Conservation (phyloP, 1,284 basidiomycete genomes). For the Ganoderma lingzhi region DNA sequence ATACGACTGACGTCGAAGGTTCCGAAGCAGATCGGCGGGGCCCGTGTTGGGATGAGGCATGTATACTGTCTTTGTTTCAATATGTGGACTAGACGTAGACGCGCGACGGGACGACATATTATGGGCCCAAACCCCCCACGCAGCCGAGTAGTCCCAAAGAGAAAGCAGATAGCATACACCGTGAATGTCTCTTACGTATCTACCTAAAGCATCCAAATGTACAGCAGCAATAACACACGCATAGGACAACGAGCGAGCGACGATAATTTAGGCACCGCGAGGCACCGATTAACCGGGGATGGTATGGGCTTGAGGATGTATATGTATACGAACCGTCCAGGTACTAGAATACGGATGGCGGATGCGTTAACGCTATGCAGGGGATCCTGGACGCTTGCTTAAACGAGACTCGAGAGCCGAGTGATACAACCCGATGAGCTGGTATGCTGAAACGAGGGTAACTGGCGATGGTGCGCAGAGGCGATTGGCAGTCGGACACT, state of each 20-base stretch:
- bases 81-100: background rate
- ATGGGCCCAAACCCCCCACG: background rate
- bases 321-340: background rate
- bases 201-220: background rate
- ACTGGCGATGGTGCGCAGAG: background rate
- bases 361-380: background rate
- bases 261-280: background rate
- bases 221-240: background rate
- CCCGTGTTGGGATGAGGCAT: too few relatives aligned
- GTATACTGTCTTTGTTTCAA: too few relatives aligned
- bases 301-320: background rate
- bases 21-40: too few relatives aligned
- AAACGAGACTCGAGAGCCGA: background rate
- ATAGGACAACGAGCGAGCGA: background rate
- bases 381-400: background rate
- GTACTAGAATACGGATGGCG: background rate
- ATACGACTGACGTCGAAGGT: background rate
- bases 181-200: background rate
- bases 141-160: background rate
- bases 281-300: background rate
- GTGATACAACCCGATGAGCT: constrained; percentile 3
- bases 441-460: background rate
- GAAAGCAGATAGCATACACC: background rate
- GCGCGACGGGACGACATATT: background rate
- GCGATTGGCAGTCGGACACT: too few relatives aligned